Evolutionary conservation across 1,284 basidiomycete species (phyloP).

Genomic region (Tylopilus orsonianus): DNA sequence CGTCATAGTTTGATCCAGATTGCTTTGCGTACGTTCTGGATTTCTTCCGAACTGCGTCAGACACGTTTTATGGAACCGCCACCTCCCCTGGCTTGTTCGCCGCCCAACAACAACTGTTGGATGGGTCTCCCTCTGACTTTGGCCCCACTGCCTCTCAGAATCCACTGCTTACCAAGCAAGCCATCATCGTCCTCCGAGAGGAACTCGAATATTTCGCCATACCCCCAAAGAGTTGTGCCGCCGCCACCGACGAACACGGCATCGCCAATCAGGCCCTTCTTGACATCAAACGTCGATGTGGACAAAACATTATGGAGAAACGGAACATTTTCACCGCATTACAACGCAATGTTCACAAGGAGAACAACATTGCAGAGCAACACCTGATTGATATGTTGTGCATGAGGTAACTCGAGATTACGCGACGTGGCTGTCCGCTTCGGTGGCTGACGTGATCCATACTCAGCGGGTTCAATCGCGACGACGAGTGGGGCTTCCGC

Average conservation of each 20-base stretch:
- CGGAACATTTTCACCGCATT: slow-evolving; percentile 95
- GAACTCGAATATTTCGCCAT: slow-evolving; percentile 99
- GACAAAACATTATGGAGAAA: slow-evolving; percentile 85
- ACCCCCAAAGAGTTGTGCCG: slow-evolving; percentile 66
- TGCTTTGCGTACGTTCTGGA: slow-evolving; percentile 92
- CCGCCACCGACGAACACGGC: slow-evolving; percentile 75
- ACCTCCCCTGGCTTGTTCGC: slow-evolving; percentile 71
- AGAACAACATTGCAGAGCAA: slow-evolving; percentile 98
- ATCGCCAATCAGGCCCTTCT: slow-evolving; percentile 75
- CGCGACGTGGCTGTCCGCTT: slow-evolving; percentile 19
- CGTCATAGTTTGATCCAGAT: slow-evolving; percentile 87
- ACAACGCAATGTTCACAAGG: slow-evolving; percentile 98
- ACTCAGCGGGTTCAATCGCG: slow-evolving; percentile 90
- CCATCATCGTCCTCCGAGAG: slow-evolving; percentile 97
- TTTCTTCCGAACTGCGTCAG: slow-evolving; percentile 88
- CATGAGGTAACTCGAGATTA: slow-evolving; percentile 75
- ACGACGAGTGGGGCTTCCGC: slow-evolving; percentile 97
- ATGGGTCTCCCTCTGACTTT: slow-evolving; percentile 63
- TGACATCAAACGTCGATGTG: slow-evolving; percentile 81
- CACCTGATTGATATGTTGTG: slow-evolving; percentile 99
- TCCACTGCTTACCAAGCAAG: slow-evolving; percentile 93
- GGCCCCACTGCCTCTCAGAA: slow-evolving; percentile 72
- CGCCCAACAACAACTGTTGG: slow-evolving; percentile 78
- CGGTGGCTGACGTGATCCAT: slow-evolving; percentile 13
- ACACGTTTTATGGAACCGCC: slow-evolving; percentile 89